Conservation (phyloP, 192 early-diverging fungal species). For the Umbelopsis isabellina region DNA sequence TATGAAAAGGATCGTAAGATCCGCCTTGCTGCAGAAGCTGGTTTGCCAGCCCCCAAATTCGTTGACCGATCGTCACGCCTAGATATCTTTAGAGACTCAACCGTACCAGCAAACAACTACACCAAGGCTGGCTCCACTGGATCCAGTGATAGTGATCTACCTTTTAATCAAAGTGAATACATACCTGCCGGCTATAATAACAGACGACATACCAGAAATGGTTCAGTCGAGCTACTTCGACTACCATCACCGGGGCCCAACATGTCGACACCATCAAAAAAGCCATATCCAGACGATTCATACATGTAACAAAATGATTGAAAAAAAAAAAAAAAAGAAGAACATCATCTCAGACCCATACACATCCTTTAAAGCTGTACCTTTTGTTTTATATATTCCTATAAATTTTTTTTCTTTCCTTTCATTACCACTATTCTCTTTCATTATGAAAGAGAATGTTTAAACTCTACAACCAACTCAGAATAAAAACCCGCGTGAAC, state of each 20-base stretch:
- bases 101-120: conserved; percentile 1
- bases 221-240: conserved; percentile 19
- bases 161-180: conserved; percentile 25
- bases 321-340: too few relatives aligned
- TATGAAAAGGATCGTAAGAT: conserved; percentile 47
- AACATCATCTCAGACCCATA: too few relatives aligned
- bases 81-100: conserved; percentile 31
- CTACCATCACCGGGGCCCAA: conserved; percentile 8
- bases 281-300: conserved; percentile 4
- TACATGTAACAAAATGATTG: conserved; percentile 13
- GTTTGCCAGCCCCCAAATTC: conserved; percentile 29
- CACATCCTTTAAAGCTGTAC: conserved; percentile 8
- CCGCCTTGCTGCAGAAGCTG: conserved; percentile 13
- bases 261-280: not conserved
- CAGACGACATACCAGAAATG: conserved; percentile 15
- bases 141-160: conserved; percentile 33
- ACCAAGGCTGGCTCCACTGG: conserved; percentile 33
- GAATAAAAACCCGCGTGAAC: too few relatives aligned
- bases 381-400: conserved; percentile 21
- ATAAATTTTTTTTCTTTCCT: not conserved
- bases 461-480: too few relatives aligned
- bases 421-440: too few relatives aligned
- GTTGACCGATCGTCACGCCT: conserved; percentile 23
- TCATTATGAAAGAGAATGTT: too few relatives aligned
- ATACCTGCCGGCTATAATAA: conserved; percentile 6